These are phyloP conservation scores for Yamadazyma dushanensis DNA, from an alignment of 1,139 yeast genomes.

Conservation along the genomic window DNA sequence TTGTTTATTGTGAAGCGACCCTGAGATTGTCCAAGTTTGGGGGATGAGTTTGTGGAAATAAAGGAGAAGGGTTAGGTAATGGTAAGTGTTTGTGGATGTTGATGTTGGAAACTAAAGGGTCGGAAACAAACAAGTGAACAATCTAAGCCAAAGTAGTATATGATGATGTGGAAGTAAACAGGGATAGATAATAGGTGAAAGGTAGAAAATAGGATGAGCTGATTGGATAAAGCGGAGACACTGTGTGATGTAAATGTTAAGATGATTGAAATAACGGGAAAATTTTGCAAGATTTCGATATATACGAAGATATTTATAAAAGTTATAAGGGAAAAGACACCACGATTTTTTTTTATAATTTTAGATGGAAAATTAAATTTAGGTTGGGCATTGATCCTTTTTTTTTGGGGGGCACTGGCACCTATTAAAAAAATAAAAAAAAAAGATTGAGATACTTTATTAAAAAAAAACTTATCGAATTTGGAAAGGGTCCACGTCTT, in stretches of 20 bases:
- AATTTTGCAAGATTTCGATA: conserved; percentile 2
- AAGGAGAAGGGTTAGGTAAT: not conserved
- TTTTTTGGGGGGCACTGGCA: not conserved
- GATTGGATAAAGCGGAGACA: not conserved
- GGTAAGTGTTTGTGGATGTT: not conserved
- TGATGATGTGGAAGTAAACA: too few species aligned
- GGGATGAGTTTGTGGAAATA: not conserved
- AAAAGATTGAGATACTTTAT: not conserved
- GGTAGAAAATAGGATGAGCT: not conserved
- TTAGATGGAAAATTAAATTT: not conserved
- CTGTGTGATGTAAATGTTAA: not conserved
- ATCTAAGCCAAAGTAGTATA: too few species aligned
- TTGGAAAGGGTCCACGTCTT: not conserved
- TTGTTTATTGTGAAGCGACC: conserved; percentile 7
- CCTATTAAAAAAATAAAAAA: not conserved
- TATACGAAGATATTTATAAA: conserved; percentile 7
- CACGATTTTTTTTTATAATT: not conserved
- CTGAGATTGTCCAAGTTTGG: too few species aligned
- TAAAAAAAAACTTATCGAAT: not conserved
- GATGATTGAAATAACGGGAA: not conserved
- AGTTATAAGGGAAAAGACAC: not conserved
- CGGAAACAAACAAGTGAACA: too few species aligned
- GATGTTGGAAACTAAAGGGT: not conserved
- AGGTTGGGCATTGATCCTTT: conserved; percentile 1
- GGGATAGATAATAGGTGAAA: too few species aligned